Conservation (phyloP, 78 protist species). For the Mantamonas sphyraenae region DNA sequence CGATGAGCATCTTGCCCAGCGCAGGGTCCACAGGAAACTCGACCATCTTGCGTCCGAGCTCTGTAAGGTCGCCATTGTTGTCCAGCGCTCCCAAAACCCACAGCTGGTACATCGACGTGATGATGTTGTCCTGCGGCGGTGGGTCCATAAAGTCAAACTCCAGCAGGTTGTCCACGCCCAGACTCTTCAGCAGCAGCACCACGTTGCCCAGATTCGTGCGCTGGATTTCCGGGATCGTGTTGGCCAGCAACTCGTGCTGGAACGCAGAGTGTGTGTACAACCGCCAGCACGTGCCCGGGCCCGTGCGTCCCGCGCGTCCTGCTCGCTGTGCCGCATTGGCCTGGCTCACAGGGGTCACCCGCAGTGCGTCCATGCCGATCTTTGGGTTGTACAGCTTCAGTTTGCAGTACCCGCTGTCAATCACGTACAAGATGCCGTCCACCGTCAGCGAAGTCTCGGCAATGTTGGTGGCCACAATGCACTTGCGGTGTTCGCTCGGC, state of each 20-base stretch:
- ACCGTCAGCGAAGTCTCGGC: conserved; percentile 95
- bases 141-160: conserved; percentile 98
- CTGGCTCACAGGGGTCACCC: conserved; percentile 44
- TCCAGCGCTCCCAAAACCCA: conserved; percentile 96
- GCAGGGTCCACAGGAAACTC: conserved; percentile 97
- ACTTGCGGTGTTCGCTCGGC: conserved; percentile 61
- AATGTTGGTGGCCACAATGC: conserved; percentile 93
- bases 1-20: conserved; percentile 81
- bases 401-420: conserved; percentile 90
- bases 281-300: conserved; percentile 85
- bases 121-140: conserved; percentile 92
- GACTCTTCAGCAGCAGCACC: conserved; percentile 89
- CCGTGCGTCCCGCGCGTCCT: conserved; percentile 98
- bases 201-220: conserved; percentile 89
- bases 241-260: conserved; percentile 60
- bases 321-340: conserved; percentile 94
- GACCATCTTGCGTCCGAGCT: conserved; percentile 60
- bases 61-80: conserved; percentile 76
- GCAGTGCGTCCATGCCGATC: conserved; percentile 94
- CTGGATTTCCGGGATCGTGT: conserved; percentile 95
- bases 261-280: conserved; percentile 75
- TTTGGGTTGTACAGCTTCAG: conserved; percentile 82
- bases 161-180: conserved; percentile 86
- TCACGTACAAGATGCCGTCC: conserved; percentile 88
- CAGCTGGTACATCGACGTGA: conserved; percentile 85